These are phyloP conservation scores for Vitis rupestris DNA, from an alignment of 164 flowering plant species.

Conservation along the genomic window DNA sequence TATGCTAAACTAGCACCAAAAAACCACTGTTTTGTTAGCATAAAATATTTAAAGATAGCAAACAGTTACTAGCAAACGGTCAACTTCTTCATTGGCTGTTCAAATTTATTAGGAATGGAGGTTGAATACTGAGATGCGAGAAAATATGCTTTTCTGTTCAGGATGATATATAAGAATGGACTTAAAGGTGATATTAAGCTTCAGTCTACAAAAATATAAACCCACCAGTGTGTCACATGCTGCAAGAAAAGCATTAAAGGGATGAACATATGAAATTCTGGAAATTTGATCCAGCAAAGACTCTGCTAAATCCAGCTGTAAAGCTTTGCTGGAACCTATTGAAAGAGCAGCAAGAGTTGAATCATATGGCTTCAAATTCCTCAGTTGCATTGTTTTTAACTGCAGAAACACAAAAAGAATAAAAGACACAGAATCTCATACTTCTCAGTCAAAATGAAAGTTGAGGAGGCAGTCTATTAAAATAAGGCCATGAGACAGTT, in stretches of 20 bases:
- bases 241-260: constrained; percentile 64
- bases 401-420: constrained; percentile 28
- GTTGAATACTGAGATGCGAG: too few species aligned
- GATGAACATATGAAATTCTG: constrained; percentile 28
- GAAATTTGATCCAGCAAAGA: constrained; percentile 55
- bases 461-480: not conserved
- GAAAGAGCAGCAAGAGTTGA: constrained; percentile 69
- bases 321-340: constrained; percentile 52
- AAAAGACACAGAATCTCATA: not conserved
- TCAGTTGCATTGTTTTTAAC: constrained; percentile 63
- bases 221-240: constrained; percentile 72
- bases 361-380: constrained; percentile 57
- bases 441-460: not conserved
- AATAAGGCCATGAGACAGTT: not conserved
- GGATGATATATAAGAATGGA: not conserved
- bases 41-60: too few species aligned
- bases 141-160: too few species aligned
- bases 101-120: too few species aligned
- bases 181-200: not conserved
- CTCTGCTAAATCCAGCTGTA: constrained; percentile 77
- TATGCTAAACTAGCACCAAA: too few species aligned
- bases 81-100: too few species aligned
- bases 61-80: too few species aligned
- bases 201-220: not conserved
- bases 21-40: too few species aligned